These are phyloP conservation scores for Dictyostelium capitatum DNA, from an alignment of 78 protist genomes.

Conservation along the genomic window DNA sequence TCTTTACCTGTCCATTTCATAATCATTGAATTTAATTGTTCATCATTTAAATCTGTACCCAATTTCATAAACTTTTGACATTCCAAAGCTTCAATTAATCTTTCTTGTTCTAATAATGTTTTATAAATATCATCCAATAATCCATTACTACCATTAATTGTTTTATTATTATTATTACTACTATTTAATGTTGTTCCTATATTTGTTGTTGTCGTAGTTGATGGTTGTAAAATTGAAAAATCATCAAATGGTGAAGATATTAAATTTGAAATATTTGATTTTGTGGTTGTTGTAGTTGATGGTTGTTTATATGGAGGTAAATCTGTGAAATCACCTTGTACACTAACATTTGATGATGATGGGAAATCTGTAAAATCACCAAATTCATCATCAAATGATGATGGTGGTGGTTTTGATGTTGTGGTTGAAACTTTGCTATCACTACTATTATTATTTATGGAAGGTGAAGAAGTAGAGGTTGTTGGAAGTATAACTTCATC, in stretches of 20 bases:
- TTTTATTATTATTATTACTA: background rate
- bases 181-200: background rate
- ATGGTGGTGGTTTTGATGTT: background rate
- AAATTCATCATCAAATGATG: background rate
- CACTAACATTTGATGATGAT: background rate
- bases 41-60: background rate
- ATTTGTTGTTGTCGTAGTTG: background rate
- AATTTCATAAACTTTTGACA: slow-evolving; percentile 29
- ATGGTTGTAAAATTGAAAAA: background rate
- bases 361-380: slow-evolving; percentile 22
- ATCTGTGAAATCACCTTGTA: background rate
- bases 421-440: background rate
- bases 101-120: slow-evolving; percentile 49
- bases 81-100: slow-evolving; percentile 64
- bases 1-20: slow-evolving; percentile 41
- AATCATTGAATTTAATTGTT: slow-evolving; percentile 22
- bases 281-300: background rate
- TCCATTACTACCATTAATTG: slow-evolving; percentile 11
- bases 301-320: background rate
- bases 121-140: slow-evolving; percentile 40
- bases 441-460: background rate
- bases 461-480: background rate
- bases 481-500: background rate
- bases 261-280: too few relatives aligned
- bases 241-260: background rate